Conservation (phyloP, 345 rosid species). For the Xanthoceras sorbifolium region DNA sequence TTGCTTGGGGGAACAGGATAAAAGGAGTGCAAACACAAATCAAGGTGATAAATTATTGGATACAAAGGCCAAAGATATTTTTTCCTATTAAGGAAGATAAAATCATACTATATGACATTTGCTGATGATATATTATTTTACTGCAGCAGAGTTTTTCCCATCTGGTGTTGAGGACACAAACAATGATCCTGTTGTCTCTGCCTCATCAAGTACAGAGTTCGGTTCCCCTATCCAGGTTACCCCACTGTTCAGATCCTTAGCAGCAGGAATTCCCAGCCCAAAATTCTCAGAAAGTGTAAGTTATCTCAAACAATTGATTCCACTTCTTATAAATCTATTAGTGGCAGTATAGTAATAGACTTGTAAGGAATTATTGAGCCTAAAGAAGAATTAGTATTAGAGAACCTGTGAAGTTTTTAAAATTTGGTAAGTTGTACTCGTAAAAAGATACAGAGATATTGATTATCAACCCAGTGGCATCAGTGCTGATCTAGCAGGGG, state of each 20-base stretch:
- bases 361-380: not conserved
- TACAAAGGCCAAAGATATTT: not conserved
- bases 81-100: constrained; percentile 9
- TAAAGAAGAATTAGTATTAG: not conserved
- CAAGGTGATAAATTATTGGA: constrained; percentile 45
- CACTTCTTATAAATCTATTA: constrained; percentile 3
- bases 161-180: constrained; percentile 46
- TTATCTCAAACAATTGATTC: constrained; percentile 21
- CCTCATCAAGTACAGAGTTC: constrained; percentile 53
- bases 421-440: not conserved
- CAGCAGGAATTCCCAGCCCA: constrained; percentile 97
- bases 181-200: constrained; percentile 42
- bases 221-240: constrained; percentile 86
- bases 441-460: not conserved
- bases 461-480: not conserved
- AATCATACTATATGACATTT: not conserved
- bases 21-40: constrained; percentile 38
- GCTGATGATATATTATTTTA: constrained; percentile 21
- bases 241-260: constrained; percentile 93
- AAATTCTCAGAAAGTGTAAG: constrained; percentile 98
- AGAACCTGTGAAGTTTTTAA: not conserved
- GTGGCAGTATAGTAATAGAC: constrained; percentile 5
- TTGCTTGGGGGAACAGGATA: constrained; percentile 35
- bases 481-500: not conserved
- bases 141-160: constrained; percentile 44